Evolutionary conservation across 306 rosid genomes (phyloP).

Genomic region (Cucumis hystrix): DNA sequence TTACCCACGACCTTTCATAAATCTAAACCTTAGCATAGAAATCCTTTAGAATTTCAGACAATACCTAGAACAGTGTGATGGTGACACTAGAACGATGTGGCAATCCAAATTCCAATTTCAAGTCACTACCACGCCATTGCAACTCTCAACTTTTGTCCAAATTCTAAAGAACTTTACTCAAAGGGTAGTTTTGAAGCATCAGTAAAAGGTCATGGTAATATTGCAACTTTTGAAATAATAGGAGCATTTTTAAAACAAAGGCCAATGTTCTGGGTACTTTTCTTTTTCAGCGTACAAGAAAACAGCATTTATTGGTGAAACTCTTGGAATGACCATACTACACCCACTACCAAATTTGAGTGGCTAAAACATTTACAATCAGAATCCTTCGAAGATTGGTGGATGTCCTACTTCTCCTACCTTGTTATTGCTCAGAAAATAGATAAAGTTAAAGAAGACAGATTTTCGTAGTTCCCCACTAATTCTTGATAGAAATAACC

Average conservation of each 20-base stretch:
- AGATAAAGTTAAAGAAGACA: not conserved
- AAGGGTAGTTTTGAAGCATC: not conserved
- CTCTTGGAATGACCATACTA: not conserved
- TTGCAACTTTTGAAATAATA: not conserved
- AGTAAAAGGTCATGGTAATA: not conserved
- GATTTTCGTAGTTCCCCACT: not conserved
- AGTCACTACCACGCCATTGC: not conserved
- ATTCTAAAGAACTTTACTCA: too few relatives aligned
- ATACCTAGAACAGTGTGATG: not conserved
- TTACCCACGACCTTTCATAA: not conserved
- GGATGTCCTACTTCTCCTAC: not conserved
- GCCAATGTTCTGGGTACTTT: too few relatives aligned
- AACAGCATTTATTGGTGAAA: not conserved
- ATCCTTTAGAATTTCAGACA: not conserved
- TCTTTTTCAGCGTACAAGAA: too few relatives aligned
- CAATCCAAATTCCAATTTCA: not conserved
- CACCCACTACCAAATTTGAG: not conserved
- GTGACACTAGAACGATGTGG: not conserved
- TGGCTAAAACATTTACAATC: not conserved
- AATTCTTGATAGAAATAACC: not conserved
- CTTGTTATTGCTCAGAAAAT: not conserved
- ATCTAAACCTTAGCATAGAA: not conserved
- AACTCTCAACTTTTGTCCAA: not conserved
- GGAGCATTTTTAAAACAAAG: too few relatives aligned
- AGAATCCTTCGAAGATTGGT: not conserved